phyloP scores from a whole-genome alignment of 495 filamentous ascomycete genomes.

The Aspergillus indologenus region DNA sequence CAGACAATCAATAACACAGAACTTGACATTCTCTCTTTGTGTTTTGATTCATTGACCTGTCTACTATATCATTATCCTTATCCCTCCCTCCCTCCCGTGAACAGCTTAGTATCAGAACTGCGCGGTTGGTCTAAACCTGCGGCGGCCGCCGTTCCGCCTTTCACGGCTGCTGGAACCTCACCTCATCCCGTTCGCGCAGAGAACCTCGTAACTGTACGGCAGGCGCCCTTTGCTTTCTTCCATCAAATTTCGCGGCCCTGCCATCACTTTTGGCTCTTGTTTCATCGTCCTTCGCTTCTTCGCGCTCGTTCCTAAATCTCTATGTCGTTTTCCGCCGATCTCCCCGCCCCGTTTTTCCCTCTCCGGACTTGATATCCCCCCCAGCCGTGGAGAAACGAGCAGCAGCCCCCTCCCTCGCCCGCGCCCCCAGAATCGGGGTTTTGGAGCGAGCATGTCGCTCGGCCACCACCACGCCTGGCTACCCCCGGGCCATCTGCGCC shows the following conservation, averaged over 20 bases:
- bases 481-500: conserved; percentile 46
- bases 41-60: too few species aligned
- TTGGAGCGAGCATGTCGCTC: conserved; percentile 53
- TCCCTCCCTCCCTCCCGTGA: not conserved
- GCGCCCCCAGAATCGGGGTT: conserved; percentile 45
- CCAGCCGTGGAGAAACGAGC: conserved; percentile 47
- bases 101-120: conserved; percentile 19
- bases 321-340: conserved; percentile 36
- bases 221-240: conserved; percentile 33
- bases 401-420: conserved; percentile 43
- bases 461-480: conserved; percentile 48
- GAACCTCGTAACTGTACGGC: conserved; percentile 32
- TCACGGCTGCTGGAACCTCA: conserved; percentile 32
- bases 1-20: too few species aligned
- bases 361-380: conserved; percentile 31
- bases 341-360: conserved; percentile 28
- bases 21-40: not conserved
- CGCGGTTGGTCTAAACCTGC: conserved; percentile 36
- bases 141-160: conserved; percentile 34
- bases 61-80: not conserved
- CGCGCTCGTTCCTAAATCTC: conserved; percentile 21
- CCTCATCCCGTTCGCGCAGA: conserved; percentile 41
- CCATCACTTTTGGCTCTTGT: conserved; percentile 37
- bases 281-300: conserved; percentile 29
- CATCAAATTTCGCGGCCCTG: conserved; percentile 35